Evolutionary conservation across 2,329 filamentous ascomycete species (phyloP), one percentile per base, ranked within the genome.

Genomic region (Arthrobotrys musiformis): DNA sequence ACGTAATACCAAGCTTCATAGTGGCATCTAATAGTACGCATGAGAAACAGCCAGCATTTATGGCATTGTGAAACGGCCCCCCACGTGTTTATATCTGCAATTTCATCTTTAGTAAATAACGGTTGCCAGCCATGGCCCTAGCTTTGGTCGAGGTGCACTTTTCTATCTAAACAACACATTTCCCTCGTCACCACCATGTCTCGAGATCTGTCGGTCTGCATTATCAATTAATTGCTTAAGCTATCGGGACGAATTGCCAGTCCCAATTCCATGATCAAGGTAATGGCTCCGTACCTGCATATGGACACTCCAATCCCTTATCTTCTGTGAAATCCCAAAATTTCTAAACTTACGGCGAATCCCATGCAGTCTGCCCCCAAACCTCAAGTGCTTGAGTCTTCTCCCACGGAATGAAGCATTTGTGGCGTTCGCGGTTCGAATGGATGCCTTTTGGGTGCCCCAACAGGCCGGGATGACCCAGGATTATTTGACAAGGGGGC

Each of bases 381-480:
- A n/a, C n/a, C n/a, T n/a, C n/a, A n/a, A n/a, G n/a, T n/a, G 17
- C 6, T 56, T 15, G 3, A 44, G 33, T 37, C 52, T 42, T 40
- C n/a, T n/a, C 24, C 46, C 46, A 72, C 28, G 58, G 58, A 56
- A 56, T 30, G 58, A 64, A 37, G 48, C 54, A 19, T 56, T 56
- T 62, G 70, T 68, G 72, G 72, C 64, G 64, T 64, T 46, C 26
- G 54, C n/a, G n/a, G n/a, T n/a, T n/a, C n/a, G n/a, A n/a, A 40
- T 13, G 30, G 58, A 63, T 17, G 44, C 56, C n/a, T 7, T 50
- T n/a, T 60, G 26, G n/a, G 37, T 48, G 48, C 26, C 28, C 70
- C 72, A 76, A 76, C 58, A 40, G 69, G 30, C 22, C 30, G 58
- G 48, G 48, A 50, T 24, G 17, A 13, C 8, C 30, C 19, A 37